Base-by-base conservation (phyloP, 2,329 filamentous ascomycete genomes). In the Penicillium sp. region DNA sequence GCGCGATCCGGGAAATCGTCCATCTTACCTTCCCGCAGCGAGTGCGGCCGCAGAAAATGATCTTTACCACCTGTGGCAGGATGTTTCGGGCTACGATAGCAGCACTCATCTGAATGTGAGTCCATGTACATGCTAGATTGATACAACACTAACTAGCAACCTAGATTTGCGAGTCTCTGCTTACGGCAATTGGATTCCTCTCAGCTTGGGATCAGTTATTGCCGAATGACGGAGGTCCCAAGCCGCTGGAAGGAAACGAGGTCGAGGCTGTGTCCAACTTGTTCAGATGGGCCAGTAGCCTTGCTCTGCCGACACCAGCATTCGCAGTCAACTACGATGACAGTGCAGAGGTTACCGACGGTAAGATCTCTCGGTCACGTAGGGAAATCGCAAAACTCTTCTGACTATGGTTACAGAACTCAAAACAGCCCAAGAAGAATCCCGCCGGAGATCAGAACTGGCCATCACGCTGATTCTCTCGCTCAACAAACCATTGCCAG, bases 81-180 rank as follows among this genome's bases (percentile, higher is more conserved):
- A 72, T 49, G 49, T 74, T 18, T 62, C 63, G 31, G 51, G 59
- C 8, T 42, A 65, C 34, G 53, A 61, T 33, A 51, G 56, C 24
- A 53, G 52, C 13, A 54, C 56, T 7, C 47, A 62, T 46, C 26
- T 53, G 53, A 48, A 65, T 49, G 69, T 71, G 58, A 59, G 62
- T 53, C 18, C 12, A 1, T 18, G 12, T 16, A 15, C 4, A 16
- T 13, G 12, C 2, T 15, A 3, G 13, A 28, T 9, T 24, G 8
- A 18, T 2, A 9, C 10, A 34, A 2, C n/a, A 38, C 49, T 59
- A 16, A 56, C 21, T 26, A n/a, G 31, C 31, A 21, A 1, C 16
- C 2, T 45, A 75, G 73, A 50, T 57, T 24, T 67, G 65, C 24
- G 66, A 73, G 55, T 65, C 60, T 46, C 56, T 75, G 3, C 60